Percentiles rank a stretch among this genome's conserved stretches.
Conservation (phyloP, 2,329 filamentous ascomycete species). For the Thielaviopsis cerberus region DNA sequence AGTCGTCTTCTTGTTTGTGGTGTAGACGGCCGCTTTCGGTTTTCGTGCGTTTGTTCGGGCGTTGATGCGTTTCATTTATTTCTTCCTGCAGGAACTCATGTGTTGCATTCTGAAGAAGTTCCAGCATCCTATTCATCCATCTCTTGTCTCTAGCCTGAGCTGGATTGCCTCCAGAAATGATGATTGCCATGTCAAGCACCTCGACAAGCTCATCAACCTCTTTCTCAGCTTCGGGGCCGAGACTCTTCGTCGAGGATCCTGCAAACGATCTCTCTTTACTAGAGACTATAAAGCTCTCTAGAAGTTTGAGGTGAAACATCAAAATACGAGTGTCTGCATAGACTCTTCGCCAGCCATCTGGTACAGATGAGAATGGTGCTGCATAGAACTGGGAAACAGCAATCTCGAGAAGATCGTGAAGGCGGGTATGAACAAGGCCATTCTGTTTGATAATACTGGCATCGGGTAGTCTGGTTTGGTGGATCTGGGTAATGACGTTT, state of each 20-base stretch:
- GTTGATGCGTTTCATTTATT: slow-evolving; percentile 3
- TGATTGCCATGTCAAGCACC: slow-evolving; percentile 55
- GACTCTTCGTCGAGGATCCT: not conserved
- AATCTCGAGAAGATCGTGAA: slow-evolving; percentile 8
- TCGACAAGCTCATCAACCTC: slow-evolving; percentile 39
- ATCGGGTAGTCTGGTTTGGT: not conserved
- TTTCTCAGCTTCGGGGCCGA: slow-evolving; percentile 6
- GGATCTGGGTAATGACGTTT: not conserved
- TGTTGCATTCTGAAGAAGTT: slow-evolving; percentile 7
- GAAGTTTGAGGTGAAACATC: slow-evolving; percentile 29
- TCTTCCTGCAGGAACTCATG: not conserved
- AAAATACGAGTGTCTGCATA: slow-evolving; percentile 55
- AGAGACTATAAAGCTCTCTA: not conserved
- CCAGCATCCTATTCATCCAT: slow-evolving; percentile 10
- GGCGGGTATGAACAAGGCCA: slow-evolving; percentile 1
- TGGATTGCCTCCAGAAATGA: slow-evolving; percentile 27
- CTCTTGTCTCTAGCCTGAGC: slow-evolving; percentile 11
- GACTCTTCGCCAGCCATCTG: slow-evolving; percentile 47
- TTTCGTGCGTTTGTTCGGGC: slow-evolving; percentile 9
- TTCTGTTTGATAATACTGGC: not conserved
- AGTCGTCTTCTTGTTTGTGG: not conserved
- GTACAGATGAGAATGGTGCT: slow-evolving; percentile 22
- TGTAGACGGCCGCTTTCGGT: not conserved
- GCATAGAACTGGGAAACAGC: slow-evolving; percentile 9
- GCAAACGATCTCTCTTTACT: not conserved